These are phyloP conservation scores for Volvox africanus DNA, from an alignment of 139 green algal species.

Conservation along the genomic window DNA sequence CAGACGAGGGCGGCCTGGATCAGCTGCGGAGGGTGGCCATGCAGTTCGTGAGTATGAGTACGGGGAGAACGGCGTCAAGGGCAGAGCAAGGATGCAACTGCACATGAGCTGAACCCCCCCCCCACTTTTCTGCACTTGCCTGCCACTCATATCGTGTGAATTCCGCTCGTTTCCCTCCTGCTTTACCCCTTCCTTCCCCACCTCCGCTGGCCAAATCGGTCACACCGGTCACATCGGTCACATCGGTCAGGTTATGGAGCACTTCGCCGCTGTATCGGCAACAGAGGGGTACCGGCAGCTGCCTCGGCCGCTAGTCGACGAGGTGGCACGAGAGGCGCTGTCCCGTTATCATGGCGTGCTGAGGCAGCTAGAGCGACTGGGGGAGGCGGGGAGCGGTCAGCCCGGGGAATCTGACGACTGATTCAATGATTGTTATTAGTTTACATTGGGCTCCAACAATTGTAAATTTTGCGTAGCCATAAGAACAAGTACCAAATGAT, in stretches of 20 bases:
- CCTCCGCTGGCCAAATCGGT: not conserved
- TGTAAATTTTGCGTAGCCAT: no score
- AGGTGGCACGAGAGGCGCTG: slow-evolving; percentile 26
- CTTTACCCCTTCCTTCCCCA: not conserved
- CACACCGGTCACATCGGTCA: not conserved
- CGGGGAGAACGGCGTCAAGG: not conserved
- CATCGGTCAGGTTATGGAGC: slow-evolving; percentile 32
- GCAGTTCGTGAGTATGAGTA: slow-evolving; percentile 38
- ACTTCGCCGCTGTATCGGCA: slow-evolving; percentile 32
- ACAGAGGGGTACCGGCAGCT: slow-evolving; percentile 35
- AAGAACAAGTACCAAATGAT: no score
- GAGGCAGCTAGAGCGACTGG: slow-evolving; percentile 7
- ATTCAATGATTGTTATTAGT: no score
- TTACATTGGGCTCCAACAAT: no score
- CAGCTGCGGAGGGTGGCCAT: slow-evolving; percentile 18
- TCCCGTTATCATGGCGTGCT: slow-evolving; percentile 14
- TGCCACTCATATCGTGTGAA: not conserved
- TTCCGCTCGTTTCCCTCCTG: not conserved
- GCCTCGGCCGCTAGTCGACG: slow-evolving; percentile 31
- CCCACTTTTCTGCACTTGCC: not conserved
- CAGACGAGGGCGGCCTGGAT: slow-evolving; percentile 45
- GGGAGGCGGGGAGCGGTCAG: not conserved
- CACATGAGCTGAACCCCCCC: no score
- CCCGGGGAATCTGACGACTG: no score
- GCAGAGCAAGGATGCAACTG: no score